phyloP scores from a whole-genome alignment of 2,329 filamentous ascomycete species.

The Mycosphaerella sp. region DNA sequence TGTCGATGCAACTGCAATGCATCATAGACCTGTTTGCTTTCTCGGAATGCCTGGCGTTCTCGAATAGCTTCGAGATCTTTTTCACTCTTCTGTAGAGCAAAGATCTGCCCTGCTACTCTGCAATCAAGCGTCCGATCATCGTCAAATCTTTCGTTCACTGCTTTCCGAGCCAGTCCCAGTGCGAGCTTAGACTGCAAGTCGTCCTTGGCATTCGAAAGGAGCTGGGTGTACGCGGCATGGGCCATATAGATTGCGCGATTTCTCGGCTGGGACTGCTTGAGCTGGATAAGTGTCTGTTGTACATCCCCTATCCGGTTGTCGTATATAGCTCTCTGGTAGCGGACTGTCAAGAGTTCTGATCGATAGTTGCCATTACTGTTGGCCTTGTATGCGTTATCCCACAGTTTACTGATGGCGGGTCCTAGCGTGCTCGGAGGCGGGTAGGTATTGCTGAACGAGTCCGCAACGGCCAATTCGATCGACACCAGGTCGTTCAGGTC shows the following conservation, averaged over 20 bases:
- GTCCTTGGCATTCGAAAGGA: conserved; percentile 27
- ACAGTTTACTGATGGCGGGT: conserved; percentile 30
- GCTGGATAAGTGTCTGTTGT: conserved; percentile 32
- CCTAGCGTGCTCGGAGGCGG: conserved; percentile 27
- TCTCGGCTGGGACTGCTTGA: conserved; percentile 30
- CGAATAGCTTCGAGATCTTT: conserved; percentile 27
- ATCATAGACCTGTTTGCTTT: conserved; percentile 31
- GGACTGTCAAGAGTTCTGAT: conserved; percentile 27
- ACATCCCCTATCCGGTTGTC: conserved; percentile 31
- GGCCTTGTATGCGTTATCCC: conserved; percentile 30
- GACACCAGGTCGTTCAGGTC: conserved; percentile 26
- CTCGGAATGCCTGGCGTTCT: conserved; percentile 20
- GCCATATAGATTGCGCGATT: conserved; percentile 33
- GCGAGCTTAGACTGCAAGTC: conserved; percentile 30
- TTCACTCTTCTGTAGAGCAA: conserved; percentile 26
- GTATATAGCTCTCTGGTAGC: conserved; percentile 29
- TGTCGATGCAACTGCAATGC: conserved; percentile 19
- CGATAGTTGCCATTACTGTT: conserved; percentile 21
- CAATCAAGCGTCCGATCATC: conserved; percentile 28
- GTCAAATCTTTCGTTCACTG: conserved; percentile 31
- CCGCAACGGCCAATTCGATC: conserved; percentile 29
- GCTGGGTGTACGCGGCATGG: conserved; percentile 32
- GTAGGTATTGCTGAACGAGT: conserved; percentile 23
- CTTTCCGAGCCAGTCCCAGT: conserved; percentile 30
- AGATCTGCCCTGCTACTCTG: conserved; percentile 32